Conservation (phyloP, 2,329 filamentous ascomycete genomes). For the Harringtonia lauricola region DNA sequence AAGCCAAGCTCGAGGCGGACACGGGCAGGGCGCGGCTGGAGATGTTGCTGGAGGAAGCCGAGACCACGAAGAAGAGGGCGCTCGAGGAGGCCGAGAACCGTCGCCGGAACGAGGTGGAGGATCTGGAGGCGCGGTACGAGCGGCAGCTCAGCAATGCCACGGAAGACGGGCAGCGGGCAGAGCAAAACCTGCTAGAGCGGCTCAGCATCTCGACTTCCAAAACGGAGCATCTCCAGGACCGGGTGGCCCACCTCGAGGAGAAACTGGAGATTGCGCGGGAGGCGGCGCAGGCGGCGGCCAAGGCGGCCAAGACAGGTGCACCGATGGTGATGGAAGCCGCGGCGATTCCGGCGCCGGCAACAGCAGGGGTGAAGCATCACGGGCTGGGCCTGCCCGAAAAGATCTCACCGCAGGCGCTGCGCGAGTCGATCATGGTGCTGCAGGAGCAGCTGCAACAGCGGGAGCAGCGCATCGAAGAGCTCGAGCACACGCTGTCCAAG, state of each 20-base stretch:
- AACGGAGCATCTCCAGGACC: conserved; percentile 76
- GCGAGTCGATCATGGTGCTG: conserved; percentile 90
- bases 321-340: background rate
- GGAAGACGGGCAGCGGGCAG: conserved; percentile 73
- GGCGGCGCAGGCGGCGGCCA: conserved; percentile 71
- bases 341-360: conserved; percentile 18
- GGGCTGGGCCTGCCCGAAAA: conserved; percentile 57
- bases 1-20: conserved; percentile 67
- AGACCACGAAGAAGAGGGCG: conserved; percentile 42
- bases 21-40: conserved; percentile 72
- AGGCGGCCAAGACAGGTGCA: conserved; percentile 48
- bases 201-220: conserved; percentile 76
- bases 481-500: conserved; percentile 60
- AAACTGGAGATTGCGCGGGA: conserved; percentile 83
- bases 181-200: conserved; percentile 70
- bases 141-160: conserved; percentile 59
- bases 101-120: conserved; percentile 60
- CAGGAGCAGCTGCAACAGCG: conserved; percentile 95
- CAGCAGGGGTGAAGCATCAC: conserved; percentile 23
- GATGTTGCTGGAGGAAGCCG: conserved; percentile 72
- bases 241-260: conserved; percentile 75
- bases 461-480: conserved; percentile 77
- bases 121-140: conserved; percentile 65
- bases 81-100: conserved; percentile 26
- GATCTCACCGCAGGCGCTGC: conserved; percentile 86